phyloP scores from a whole-genome alignment of 83 land plant species.

The Diphasiastrum complanatum region DNA sequence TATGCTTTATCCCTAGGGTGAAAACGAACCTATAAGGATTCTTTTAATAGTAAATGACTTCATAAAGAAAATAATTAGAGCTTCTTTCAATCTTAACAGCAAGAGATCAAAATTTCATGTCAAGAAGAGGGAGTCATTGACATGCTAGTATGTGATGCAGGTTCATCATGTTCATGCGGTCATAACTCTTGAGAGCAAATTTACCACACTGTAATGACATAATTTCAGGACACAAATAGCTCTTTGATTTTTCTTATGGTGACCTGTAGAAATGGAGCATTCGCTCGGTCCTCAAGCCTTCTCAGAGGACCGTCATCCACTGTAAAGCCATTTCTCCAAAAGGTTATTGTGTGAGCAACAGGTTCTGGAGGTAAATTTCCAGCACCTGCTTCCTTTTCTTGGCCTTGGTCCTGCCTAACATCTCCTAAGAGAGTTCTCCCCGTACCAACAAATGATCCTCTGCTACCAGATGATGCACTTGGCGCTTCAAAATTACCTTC shows the following conservation, averaged over 20 bases:
- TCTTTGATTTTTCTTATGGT: not conserved
- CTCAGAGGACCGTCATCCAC: slow-evolving; percentile 87
- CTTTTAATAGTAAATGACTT: too few relatives aligned
- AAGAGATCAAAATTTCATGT: too few relatives aligned
- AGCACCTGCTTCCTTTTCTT: slow-evolving; percentile 2
- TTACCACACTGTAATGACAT: not conserved
- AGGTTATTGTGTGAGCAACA: slow-evolving; percentile 57
- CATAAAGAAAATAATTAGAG: too few relatives aligned
- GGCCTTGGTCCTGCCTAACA: slow-evolving; percentile 19
- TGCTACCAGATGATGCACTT: slow-evolving; percentile 36
- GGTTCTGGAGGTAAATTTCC: slow-evolving; percentile 38
- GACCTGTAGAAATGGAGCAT: slow-evolving; percentile 72
- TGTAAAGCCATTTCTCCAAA: slow-evolving; percentile 94
- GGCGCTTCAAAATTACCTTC: slow-evolving; percentile 49
- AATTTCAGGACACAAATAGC: slow-evolving; percentile 4
- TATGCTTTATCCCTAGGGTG: too few relatives aligned
- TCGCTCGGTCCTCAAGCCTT: slow-evolving; percentile 76
- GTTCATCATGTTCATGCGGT: too few relatives aligned
- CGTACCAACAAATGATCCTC: slow-evolving; percentile 61
- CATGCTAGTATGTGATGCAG: too few relatives aligned
- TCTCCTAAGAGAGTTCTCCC: slow-evolving; percentile 81
- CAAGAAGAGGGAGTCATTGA: too few relatives aligned
- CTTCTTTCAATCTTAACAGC: too few relatives aligned
- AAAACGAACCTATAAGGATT: too few relatives aligned
- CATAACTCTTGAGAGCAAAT: not conserved